A percentile compares a stretch with the other conserved stretches of the same genome.
Evolutionary conservation across 148 eudicot genomes (phyloP).

Genomic region (Silene conica): DNA sequence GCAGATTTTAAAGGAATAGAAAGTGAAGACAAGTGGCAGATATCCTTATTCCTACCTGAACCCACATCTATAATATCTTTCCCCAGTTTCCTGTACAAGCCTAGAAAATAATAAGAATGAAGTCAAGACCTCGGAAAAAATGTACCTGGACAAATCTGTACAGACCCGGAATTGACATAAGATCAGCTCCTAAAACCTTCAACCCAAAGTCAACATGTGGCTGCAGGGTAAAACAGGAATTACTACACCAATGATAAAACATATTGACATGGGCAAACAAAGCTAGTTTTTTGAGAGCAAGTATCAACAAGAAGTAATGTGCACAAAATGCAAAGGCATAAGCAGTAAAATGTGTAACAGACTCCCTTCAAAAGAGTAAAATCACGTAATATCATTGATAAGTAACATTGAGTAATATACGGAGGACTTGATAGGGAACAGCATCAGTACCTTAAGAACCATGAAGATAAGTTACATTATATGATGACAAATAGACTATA

Average conservation of each 20-base stretch:
- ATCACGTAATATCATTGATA: not conserved
- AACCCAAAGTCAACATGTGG: conserved; percentile 95
- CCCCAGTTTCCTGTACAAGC: not conserved
- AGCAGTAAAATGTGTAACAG: not conserved
- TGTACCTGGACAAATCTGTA: conserved; percentile 82
- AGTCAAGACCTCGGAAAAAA: conserved; percentile 1
- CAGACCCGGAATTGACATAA: conserved; percentile 89
- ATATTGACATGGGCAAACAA: not conserved
- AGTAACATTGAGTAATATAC: not conserved
- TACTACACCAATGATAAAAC: not conserved
- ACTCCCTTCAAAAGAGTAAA: not conserved
- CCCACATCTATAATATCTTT: not conserved
- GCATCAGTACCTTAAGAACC: not conserved
- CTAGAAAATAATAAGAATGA: not conserved
- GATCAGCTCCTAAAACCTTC: conserved; percentile 84
- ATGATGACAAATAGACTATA: not conserved
- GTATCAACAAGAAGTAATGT: not conserved
- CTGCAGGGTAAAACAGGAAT: conserved; percentile 38
- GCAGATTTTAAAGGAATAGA: not conserved
- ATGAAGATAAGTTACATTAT: not conserved
- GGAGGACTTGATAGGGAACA: not conserved
- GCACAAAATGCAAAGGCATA: not conserved
- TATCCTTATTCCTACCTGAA: not conserved
- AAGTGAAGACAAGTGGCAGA: not conserved
- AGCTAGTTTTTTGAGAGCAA: not conserved